Percentiles rank a stretch among this genome's conserved stretches.
Evolutionary conservation across 2,329 filamentous ascomycete species (phyloP).

Genomic region (Mariannaea elegans): DNA sequence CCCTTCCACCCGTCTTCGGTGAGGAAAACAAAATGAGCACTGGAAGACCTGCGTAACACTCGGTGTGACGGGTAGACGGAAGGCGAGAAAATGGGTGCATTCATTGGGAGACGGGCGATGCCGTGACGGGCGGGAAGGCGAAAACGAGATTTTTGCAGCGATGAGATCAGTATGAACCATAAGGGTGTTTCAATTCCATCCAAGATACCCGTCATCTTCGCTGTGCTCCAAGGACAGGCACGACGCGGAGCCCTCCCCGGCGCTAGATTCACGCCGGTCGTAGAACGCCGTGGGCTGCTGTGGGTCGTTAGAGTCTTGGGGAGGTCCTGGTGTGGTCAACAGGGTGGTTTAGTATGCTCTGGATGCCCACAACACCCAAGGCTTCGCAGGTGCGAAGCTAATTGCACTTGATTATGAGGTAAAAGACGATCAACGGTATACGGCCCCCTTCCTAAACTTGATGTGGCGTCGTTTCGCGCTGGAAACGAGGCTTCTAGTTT

Average conservation of each 20-base stretch:
- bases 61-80: constrained; percentile 14
- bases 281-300: background rate
- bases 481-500: background rate
- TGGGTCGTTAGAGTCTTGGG: constrained; percentile 9
- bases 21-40: background rate
- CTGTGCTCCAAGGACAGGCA: constrained; percentile 3
- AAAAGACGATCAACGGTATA: no score
- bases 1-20: background rate
- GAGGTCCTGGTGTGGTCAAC: background rate
- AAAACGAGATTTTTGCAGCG: background rate
- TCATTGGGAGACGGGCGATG: background rate
- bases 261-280: constrained; percentile 26
- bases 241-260: constrained; percentile 4
- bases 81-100: background rate
- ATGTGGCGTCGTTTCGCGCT: no score
- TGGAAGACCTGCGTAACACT: constrained; percentile 5
- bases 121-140: constrained; percentile 3
- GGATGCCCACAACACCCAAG: no score
- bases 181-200: background rate
- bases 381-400: no score
- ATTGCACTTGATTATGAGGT: no score
- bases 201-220: background rate
- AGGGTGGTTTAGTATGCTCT: no score
- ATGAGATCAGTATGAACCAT: background rate
- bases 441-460: no score